Evolutionary conservation across 805 yeast species (phyloP).

Genomic region (Yarrowia keelungensis): DNA sequence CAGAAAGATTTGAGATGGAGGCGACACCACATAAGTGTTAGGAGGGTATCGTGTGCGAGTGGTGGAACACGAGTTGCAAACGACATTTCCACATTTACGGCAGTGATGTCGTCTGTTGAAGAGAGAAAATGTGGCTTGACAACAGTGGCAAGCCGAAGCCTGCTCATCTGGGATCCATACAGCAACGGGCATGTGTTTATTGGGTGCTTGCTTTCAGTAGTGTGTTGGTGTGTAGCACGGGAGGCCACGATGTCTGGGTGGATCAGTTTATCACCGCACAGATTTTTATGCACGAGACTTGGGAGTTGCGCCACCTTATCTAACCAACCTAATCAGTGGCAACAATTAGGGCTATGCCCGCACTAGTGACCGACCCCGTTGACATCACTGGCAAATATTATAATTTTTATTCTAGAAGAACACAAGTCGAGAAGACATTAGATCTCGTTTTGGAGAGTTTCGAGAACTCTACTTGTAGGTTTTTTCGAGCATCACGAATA

Average conservation of each 20-base stretch:
- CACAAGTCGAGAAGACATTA: no score
- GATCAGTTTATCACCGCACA: constrained; percentile 32
- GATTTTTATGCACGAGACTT: constrained; percentile 33
- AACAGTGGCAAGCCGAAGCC: constrained; percentile 58
- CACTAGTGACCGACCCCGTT: no score
- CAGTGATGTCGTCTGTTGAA: constrained; percentile 84
- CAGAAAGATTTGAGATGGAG: constrained; percentile 57
- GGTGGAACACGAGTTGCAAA: constrained; percentile 72
- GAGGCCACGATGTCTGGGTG: not conserved
- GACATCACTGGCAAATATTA: no score
- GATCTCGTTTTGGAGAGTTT: no score
- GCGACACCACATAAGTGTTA: constrained; percentile 63
- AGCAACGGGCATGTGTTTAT: constrained; percentile 23
- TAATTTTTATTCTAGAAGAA: no score
- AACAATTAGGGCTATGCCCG: no score
- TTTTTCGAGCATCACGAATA: no score
- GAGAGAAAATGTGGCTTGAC: constrained; percentile 61
- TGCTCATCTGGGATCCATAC: constrained; percentile 34
- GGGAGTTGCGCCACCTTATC: constrained; percentile 37
- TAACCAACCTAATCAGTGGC: constrained; percentile 8
- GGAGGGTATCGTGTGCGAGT: constrained; percentile 62
- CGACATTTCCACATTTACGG: constrained; percentile 73
- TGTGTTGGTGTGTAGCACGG: not conserved
- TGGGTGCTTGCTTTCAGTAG: no score
- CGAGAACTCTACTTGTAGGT: no score